Conservation (phyloP, 129 eudicot species). For the Cynara cardunculus region DNA sequence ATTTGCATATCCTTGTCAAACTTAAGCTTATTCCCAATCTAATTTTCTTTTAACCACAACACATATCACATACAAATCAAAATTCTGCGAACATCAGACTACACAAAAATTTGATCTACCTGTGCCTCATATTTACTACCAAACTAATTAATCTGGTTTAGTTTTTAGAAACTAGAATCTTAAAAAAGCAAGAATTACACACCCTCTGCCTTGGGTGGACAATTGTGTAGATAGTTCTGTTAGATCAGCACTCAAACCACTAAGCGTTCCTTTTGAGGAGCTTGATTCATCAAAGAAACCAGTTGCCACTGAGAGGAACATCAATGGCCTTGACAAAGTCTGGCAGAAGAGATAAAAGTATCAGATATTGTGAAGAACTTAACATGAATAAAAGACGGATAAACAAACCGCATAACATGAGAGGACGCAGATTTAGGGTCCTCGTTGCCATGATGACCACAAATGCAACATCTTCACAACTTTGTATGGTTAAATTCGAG, state of each 20-base stretch:
- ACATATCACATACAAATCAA: neutral
- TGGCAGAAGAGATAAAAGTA: conserved; percentile 20
- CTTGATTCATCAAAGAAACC: conserved; percentile 38
- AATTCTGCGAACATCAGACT: neutral
- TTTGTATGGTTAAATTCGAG: neutral
- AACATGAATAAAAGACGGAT: neutral
- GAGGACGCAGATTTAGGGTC: neutral
- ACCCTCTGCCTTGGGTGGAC: conserved; percentile 42
- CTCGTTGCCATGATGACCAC: neutral
- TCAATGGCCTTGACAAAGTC: conserved; percentile 66
- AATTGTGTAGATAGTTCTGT: conserved; percentile 27
- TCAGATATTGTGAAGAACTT: neutral
- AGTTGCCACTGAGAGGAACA: conserved; percentile 63
- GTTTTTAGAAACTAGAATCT: neutral
- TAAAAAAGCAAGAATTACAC: conserved; percentile 11
- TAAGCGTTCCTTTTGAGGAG: conserved; percentile 29
- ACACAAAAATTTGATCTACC: neutral
- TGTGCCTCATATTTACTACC: neutral
- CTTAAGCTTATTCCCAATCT: neutral
- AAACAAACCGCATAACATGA: neutral
- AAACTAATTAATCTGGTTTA: neutral
- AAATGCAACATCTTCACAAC: neutral
- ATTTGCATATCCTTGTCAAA: neutral
- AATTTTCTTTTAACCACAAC: neutral
- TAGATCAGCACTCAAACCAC: conserved; percentile 39